A percentile compares a stretch with the other conserved stretches of the same genome.
phyloP scores from a whole-genome alignment of 768 basidiomycete species.

The Tylopilus intermedius region DNA sequence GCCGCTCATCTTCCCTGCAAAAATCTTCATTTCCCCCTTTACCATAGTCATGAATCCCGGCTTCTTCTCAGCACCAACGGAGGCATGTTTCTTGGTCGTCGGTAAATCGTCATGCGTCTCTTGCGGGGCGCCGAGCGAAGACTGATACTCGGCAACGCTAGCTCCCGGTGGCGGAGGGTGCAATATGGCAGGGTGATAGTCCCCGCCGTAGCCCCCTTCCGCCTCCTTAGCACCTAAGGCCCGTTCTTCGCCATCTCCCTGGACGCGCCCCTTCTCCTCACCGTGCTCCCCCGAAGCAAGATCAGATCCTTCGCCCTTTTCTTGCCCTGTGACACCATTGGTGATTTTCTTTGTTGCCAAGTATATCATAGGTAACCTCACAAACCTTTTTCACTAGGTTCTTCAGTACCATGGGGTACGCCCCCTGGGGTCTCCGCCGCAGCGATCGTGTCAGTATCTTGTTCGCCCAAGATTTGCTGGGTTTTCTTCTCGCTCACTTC shows the following conservation, averaged over 20 bases:
- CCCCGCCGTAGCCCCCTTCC: conserved; percentile 10
- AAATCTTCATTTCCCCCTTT: conserved; percentile 32
- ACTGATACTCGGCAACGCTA: conserved; percentile 13
- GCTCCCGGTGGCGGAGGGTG: conserved; percentile 25
- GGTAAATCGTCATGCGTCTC: background rate
- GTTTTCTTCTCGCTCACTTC: background rate
- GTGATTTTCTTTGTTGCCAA: background rate
- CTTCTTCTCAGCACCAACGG: conserved; percentile 17
- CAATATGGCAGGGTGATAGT: conserved; percentile 27
- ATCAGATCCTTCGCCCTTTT: background rate
- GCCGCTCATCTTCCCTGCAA: conserved; percentile 28
- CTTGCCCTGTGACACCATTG: background rate
- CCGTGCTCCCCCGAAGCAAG: background rate
- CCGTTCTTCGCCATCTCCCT: conserved; percentile 1
- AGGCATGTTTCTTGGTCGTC: background rate
- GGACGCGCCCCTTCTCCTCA: background rate
- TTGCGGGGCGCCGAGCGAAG: background rate
- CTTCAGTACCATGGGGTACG: background rate
- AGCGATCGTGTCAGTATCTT: background rate
- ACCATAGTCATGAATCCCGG: conserved; percentile 27
- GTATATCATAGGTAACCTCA: background rate
- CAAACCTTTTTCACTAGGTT: conserved; percentile 11
- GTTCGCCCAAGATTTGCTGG: background rate
- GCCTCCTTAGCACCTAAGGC: background rate
- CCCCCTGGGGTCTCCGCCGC: background rate